Percentiles rank a stretch among this genome's conserved stretches.
phyloP scores from a whole-genome alignment of 352 stramenopile species.

The Phytophthora sansomeana region DNA sequence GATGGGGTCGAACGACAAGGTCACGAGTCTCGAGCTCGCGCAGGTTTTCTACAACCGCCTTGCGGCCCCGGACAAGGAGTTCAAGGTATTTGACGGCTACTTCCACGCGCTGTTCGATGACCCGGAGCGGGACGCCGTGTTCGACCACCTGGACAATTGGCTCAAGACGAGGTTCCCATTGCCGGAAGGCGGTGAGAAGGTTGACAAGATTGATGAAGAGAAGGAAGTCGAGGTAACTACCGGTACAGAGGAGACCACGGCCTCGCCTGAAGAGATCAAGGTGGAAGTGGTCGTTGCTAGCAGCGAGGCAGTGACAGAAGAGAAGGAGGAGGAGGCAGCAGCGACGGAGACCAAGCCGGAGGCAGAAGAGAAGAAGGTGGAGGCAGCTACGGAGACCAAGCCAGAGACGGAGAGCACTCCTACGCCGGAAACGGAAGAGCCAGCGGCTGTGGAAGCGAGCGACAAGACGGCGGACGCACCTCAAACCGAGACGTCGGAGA shows the following conservation, averaged over 20 bases:
- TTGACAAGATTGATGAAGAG: constrained; percentile 20
- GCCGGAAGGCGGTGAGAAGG: constrained; percentile 9
- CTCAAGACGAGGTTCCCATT: constrained; percentile 49
- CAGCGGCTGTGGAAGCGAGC: not conserved
- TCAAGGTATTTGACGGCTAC: constrained; percentile 61
- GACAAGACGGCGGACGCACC: not conserved
- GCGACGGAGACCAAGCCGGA: not conserved
- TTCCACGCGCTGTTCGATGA: constrained; percentile 79
- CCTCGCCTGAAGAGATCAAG: too few relatives aligned
- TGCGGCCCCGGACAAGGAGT: constrained; percentile 59
- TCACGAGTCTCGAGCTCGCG: constrained; percentile 57
- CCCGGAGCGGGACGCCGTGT: constrained; percentile 55
- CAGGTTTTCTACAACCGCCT: constrained; percentile 57
- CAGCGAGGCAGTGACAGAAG: not conserved
- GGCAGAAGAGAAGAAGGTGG: not conserved
- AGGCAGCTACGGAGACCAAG: not conserved
- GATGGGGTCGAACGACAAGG: constrained; percentile 62
- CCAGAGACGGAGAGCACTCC: too few relatives aligned
- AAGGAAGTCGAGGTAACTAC: not conserved
- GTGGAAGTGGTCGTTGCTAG: not conserved
- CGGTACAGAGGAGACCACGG: too few relatives aligned
- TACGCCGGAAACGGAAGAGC: not conserved
- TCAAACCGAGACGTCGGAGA: too few relatives aligned
- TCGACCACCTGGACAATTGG: constrained; percentile 54
- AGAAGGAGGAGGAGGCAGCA: not conserved